Percentiles rank a stretch among this genome's conserved stretches.
These are phyloP conservation scores for Raphanus sativus DNA, from an alignment of 345 rosid species.

Conservation along the genomic window DNA sequence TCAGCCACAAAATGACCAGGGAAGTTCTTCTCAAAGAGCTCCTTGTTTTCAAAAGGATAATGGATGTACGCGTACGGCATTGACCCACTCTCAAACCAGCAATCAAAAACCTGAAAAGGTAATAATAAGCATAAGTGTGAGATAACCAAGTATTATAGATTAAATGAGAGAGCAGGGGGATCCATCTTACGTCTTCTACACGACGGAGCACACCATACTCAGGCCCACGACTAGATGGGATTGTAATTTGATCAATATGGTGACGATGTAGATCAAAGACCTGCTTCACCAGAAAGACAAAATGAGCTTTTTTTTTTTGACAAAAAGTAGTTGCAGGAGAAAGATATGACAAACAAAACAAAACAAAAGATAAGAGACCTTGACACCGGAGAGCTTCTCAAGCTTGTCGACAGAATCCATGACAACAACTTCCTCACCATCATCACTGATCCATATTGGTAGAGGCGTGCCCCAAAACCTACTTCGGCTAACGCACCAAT, in stretches of 20 bases:
- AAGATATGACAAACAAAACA: background rate
- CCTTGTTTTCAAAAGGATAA: conserved; percentile 94
- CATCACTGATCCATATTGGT: background rate
- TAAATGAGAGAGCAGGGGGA: background rate
- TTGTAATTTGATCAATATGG: conserved; percentile 84
- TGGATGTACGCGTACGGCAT: conserved; percentile 99
- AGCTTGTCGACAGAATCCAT: conserved; percentile 64
- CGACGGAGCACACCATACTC: conserved; percentile 88
- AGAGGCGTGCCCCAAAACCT: background rate
- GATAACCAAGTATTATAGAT: conserved; percentile 4
- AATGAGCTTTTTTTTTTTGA: background rate
- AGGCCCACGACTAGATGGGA: conserved; percentile 75
- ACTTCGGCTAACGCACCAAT: background rate
- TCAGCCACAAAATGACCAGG: conserved; percentile 99
- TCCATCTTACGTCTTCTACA: conserved; percentile 76
- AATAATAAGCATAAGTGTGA: background rate
- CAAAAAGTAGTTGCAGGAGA: background rate
- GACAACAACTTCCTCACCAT: conserved; percentile 25
- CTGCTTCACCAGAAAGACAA: conserved; percentile 43
- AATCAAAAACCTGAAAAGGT: conserved; percentile 81
- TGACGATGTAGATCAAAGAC: conserved; percentile 92
- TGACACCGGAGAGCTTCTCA: conserved; percentile 79
- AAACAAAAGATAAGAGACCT: background rate
- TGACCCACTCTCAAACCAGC: conserved; percentile 99
- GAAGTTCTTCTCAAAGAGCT: conserved; percentile 82